Evolutionary conservation across 2,329 filamentous ascomycete genomes (phyloP), one percentile per base, ranked within the genome.

Genomic region (Fusarium sublunatum): DNA sequence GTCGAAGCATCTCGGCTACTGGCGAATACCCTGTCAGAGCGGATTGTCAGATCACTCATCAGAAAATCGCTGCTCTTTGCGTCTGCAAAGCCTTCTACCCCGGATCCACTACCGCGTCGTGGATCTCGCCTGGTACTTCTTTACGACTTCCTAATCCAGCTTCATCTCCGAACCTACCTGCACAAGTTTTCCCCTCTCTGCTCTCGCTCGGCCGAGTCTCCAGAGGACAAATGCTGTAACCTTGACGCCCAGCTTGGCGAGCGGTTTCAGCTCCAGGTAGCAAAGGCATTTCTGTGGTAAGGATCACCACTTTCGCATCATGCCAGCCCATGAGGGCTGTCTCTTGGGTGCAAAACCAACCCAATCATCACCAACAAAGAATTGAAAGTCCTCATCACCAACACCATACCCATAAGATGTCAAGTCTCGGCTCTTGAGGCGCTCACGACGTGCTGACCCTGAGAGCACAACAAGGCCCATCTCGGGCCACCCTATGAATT

Each of bases 121-220:
- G 65, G 67, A 71, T 71, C 69, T 70, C 34, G 56, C 63, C 67
- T 61, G 65, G 53, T 55, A 48, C 42, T 41, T 15, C 29, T 54
- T 55, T 52, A 59, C 52, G 53, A 53, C 64, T 68, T 67, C 69
- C 69, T 56, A 47, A 61, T 71, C 51, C 54, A 58, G 69, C 69
- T 71, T 71, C 69, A 71, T 71, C 68, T 71, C 69, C 69, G 69
- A 19, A 54, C 41, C 56, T 48, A 44, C 49, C 36, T 31, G 15
- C 22, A 44, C 35, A 38, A 25, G 22, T 19, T 24, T 22, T n/a
- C 35, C 31, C 35, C 45, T 38, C 29, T 34, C 31, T 34, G 22
- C 43, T 19, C 13, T 60, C 57, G 64, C 65, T 71, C 69, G 69
- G 69, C 69, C 69, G 69, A 71, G 69, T 61, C 63, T 52, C 58